Evolutionary conservation across 305 asterid genomes (phyloP), one percentile per base, ranked within the genome.

Genomic region (Fraxinus paxiana): DNA sequence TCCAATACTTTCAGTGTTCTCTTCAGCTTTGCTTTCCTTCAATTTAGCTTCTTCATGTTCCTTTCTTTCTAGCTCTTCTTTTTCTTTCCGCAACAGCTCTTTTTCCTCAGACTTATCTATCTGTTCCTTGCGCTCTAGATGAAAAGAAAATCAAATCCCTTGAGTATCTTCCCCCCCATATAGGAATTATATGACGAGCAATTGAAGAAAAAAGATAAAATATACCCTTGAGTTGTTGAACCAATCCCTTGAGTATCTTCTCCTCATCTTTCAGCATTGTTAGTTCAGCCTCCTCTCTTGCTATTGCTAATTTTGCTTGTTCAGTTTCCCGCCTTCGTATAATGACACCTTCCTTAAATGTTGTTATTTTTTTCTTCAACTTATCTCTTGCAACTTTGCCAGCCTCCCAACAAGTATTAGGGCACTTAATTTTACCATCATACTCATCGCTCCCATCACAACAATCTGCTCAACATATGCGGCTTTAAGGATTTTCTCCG

Each of bases 371-470:
- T 88, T 89, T 93, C 92, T 70, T 88, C 91, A 96, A 85, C 80
- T 89, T 96, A 82, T 96, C 96, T 88, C 99, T 85, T 46, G 98
- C 98, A 35, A 84, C 93, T 87, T 90, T 92, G 80, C 99, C 99
- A 79, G 93, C 93, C 87, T 94, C 98, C 98, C 99, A 96, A 82
- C 99, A 96, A 59, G 97, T 92, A 84, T 96, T 93, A 59, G 87
- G 81, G 88, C 99, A 96, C 88, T 89, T 89, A 37, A 89, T 81
- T 79, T 87, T 91, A 54, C 98, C 94, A 86, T 87, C 94, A 87
- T 96, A 88, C 92, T 96, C 98, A 77, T 96, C 98, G 84, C 98
- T 92, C 83, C 99, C 99, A 80, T 96, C 99, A 80, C 99, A 96
- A 83, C 99, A 96, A 92, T 96, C 99, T 96, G 97, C 82, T 75